Base-by-base conservation (phyloP, 2,329 filamentous ascomycete genomes). In the Fusarium duplospermum region DNA sequence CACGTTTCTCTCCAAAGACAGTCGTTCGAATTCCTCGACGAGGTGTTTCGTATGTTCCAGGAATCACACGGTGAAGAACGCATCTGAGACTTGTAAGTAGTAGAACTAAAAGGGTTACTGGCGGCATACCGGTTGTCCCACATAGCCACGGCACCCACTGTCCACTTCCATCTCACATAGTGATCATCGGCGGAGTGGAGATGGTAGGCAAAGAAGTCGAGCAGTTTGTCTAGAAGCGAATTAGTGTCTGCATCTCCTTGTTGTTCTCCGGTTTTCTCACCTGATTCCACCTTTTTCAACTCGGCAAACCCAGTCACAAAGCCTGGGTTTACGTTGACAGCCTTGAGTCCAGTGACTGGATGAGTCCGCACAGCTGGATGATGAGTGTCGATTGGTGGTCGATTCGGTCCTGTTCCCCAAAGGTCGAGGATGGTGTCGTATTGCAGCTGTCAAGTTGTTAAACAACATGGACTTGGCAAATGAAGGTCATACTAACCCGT, bases 171-270 rank as follows among this genome's bases (percentile, higher is more conserved):
- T 3, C 86, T 80, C 7, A 88, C 86, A 27, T 82, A 82, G 71
- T 87, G 86, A 70, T 88, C 87, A 58, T 87, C 86, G 1, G 85
- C 86, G 0, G 85, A 83, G 71, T 87, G 86, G 31, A 88, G 83
- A 70, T 87, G 86, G 59, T 83, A 83, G 4, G 78, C 69, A 57
- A 87, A 84, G 66, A 88, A 87, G 59, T 86, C 84, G 0, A 87
- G 78, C 6, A 87, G 33, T n/a, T 70, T 71, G 40, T 71, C 70
- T 70, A 13, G 14, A 8, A 18, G 16, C 29, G 4, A 13, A n/a
- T 60, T 13, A 54, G 27, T 18, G 1, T 20, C n/a, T 14, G 11
- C 20, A 29, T 27, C n/a, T 3, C 10, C 50, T 9, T 10, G 8
- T 14, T 13, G n/a, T 4, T 24, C 27, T 42, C 33, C 6, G 9